Base-by-base conservation (phyloP, 192 early-diverging fungal genomes). In the Dissophora globulifera region DNA sequence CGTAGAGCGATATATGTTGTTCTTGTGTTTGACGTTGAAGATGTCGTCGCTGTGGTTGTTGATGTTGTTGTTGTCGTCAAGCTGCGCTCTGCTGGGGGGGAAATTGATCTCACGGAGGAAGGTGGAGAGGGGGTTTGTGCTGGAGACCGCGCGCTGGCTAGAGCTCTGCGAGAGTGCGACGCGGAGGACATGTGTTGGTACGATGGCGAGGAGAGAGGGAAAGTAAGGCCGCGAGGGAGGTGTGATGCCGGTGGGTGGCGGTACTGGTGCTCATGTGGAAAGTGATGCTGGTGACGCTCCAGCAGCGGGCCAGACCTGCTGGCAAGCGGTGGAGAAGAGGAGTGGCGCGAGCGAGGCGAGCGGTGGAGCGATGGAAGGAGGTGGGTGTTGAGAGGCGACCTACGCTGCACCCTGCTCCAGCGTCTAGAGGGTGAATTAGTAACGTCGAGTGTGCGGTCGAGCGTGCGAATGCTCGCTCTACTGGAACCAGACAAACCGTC, bases 341-440 rank as follows among this genome's bases (percentile, higher is more conserved):
- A 50, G 41, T 61, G 50, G 33, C 72, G 72, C 35, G 72, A 48
- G 38, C 72, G 46, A 12, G 63, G 72, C 27, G 72, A 76, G 58
- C 62, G 58, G 19, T 69, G 48, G 19, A n/a, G n/a, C n/a, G 41
- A 17, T 31, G 8, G 2, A 10, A 27, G 10, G 16, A n/a, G 27
- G 31, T 23, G 29, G 13, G 11, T 54, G 17, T 67, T 51, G 22
- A 67, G 23, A 3, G 64, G 64, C 8, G 72, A 76, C 9, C 72
- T 49, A 7, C 72, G 63, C 23, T 67, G 72, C n/a, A 76, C 51
- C 33, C 72, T 53, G 38, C 42, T 59, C 62, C 63, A 76, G 4
- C 72, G 50, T 2, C 72, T 20, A 5, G 27, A 20, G 58, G 5
- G 32, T 27, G n/a, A n/a, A n/a, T n/a, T n/a, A n/a, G n/a, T n/a